A percentile compares a stretch with the other conserved stretches of the same genome.
Conservation (phyloP, 2,329 filamentous ascomycete species). For the Immersiporthe knoxdaviesiana region DNA sequence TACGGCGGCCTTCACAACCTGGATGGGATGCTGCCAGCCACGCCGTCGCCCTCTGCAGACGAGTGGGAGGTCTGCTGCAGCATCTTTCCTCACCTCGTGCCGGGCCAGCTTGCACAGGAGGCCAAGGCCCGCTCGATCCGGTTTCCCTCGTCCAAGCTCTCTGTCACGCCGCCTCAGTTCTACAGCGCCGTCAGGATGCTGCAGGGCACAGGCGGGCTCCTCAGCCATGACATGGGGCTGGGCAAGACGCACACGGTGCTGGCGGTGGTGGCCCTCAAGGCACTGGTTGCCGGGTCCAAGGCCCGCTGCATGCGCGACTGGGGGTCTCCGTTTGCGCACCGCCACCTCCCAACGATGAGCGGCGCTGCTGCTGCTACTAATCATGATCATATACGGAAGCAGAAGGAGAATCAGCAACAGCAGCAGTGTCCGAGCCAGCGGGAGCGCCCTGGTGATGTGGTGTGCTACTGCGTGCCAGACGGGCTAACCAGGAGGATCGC, state of each 20-base stretch:
- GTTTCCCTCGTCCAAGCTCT: not conserved
- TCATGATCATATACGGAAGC: too few species aligned
- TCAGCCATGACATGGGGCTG: slow-evolving; percentile 3
- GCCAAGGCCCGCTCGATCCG: not conserved
- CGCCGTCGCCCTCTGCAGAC: not conserved
- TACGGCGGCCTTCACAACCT: slow-evolving; percentile 4
- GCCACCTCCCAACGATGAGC: slow-evolving; percentile 3
- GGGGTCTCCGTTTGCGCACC: not conserved
- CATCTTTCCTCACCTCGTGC: slow-evolving; percentile 6
- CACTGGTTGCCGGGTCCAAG: not conserved
- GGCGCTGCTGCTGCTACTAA: too few species aligned
- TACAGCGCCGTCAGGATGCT: not conserved
- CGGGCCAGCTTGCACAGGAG: not conserved
- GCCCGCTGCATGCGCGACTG: not conserved
- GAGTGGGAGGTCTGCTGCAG: not conserved
- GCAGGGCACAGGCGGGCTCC: not conserved
- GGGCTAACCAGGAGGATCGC: not conserved
- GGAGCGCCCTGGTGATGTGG: not conserved
- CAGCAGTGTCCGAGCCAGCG: slow-evolving; percentile 16
- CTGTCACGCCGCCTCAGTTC: slow-evolving; percentile 13
- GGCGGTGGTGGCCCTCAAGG: not conserved
- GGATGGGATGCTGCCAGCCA: not conserved
- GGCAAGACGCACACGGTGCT: slow-evolving; percentile 4
- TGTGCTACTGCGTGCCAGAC: slow-evolving; percentile 12
- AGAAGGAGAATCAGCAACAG: too few species aligned